Percentiles rank a stretch among this genome's conserved stretches.
Conservation (phyloP, 1,284 basidiomycete species). For the Baeospora myosura region DNA sequence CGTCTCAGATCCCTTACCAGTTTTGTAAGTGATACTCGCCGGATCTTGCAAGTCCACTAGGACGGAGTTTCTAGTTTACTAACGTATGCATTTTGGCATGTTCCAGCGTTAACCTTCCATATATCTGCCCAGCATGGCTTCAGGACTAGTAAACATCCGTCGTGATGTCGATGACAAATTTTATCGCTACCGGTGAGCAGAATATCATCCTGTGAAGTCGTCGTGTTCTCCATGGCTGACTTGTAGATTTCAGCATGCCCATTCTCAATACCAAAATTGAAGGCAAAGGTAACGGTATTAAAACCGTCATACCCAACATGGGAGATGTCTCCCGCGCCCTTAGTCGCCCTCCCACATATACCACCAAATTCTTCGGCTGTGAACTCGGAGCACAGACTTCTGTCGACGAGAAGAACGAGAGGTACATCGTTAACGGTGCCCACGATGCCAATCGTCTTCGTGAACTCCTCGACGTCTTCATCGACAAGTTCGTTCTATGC, state of each 20-base stretch:
- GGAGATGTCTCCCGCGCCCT: constrained; percentile 94
- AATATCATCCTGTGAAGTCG: too few relatives aligned
- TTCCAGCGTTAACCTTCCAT: constrained; percentile 56
- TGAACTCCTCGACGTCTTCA: constrained; percentile 94
- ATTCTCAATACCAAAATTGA: constrained; percentile 94
- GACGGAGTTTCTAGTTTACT: background rate
- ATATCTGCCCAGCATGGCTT: constrained; percentile 74
- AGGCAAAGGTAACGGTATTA: constrained; percentile 99
- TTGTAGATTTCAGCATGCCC: constrained; percentile 78
- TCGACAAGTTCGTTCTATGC: constrained; percentile 98
- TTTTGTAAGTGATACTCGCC: constrained; percentile 39
- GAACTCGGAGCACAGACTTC: constrained; percentile 98
- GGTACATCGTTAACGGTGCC: constrained; percentile 98
- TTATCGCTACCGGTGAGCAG: constrained; percentile 73
- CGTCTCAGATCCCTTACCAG: constrained; percentile 47
- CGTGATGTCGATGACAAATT: constrained; percentile 97
- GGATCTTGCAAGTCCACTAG: too few relatives aligned
- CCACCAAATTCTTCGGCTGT: constrained; percentile 99
- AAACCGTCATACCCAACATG: constrained; percentile 99
- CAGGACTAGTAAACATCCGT: constrained; percentile 89
- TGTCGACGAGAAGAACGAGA: constrained; percentile 92
- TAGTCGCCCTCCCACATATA: constrained; percentile 90
- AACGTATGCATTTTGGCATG: constrained; percentile 2
- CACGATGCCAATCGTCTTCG: constrained; percentile 90
- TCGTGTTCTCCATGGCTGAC: constrained; percentile 10